A percentile compares a stretch with the other conserved stretches of the same genome.
Evolutionary conservation across 495 filamentous ascomycete genomes (phyloP).

Genomic region (Chaetomium tenue): DNA sequence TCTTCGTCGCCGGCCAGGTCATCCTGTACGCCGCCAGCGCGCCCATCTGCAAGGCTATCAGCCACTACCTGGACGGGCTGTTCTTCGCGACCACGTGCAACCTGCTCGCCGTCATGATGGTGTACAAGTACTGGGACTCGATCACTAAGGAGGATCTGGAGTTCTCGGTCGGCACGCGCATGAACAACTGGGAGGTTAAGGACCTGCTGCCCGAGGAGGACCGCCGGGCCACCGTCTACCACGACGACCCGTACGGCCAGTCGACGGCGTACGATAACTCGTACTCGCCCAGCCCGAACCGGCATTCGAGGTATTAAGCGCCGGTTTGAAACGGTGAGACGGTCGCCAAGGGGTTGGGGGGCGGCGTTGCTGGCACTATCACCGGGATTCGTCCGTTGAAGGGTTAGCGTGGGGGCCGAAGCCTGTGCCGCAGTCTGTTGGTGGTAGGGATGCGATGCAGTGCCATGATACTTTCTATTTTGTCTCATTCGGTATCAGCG

Average conservation of each 20-base stretch:
- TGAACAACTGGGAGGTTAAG: conserved; percentile 98
- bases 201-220: conserved; percentile 89
- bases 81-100: conserved; percentile 96
- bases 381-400: no score
- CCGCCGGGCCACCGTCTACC: conserved; percentile 71
- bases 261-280: conserved; percentile 46
- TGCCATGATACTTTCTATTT: conserved; percentile 16
- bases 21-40: conserved; percentile 87
- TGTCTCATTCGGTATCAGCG: conserved; percentile 30
- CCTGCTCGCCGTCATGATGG: conserved; percentile 96
- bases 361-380: no score
- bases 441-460: conserved; percentile 8
- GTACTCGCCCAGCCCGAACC: conserved; percentile 42
- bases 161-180: conserved; percentile 91
- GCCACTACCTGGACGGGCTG: conserved; percentile 92
- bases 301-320: conserved; percentile 33
- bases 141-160: conserved; percentile 98
- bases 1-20: conserved; percentile 91
- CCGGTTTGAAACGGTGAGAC: background rate
- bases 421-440: conserved; percentile 10
- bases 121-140: conserved; percentile 99
- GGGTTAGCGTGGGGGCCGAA: conserved; percentile 6
- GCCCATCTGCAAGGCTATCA: conserved; percentile 76
- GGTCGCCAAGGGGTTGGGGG: no score
- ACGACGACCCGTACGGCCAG: conserved; percentile 57